Evolutionary conservation across 176 grass and related monocot genomes (phyloP).

Genomic region (Pontederia paniculata): DNA sequence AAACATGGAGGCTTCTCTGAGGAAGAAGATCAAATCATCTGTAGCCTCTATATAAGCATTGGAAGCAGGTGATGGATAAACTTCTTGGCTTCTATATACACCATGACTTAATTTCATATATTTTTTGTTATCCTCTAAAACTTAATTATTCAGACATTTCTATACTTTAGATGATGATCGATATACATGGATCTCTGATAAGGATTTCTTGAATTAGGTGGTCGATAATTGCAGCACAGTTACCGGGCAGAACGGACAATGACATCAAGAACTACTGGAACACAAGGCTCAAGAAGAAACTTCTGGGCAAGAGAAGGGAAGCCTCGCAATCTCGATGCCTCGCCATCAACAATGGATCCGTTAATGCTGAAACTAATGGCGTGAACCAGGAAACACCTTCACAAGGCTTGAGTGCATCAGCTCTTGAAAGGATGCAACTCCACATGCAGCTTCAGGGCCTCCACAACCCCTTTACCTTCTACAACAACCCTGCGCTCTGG

Average conservation of each 20-base stretch:
- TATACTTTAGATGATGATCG: neutral
- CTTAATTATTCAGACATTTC: no score
- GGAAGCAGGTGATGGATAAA: constrained; percentile 72
- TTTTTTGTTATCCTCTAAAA: no score
- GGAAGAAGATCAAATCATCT: constrained; percentile 86
- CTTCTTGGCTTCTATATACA: no score
- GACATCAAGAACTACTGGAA: constrained; percentile 99
- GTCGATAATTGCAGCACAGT: constrained; percentile 96
- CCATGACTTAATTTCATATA: no score
- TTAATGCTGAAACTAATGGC: constrained; percentile 15
- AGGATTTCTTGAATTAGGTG: constrained; percentile 35
- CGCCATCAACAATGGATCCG: constrained; percentile 14
- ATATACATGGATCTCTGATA: neutral
- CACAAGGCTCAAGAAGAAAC: constrained; percentile 97
- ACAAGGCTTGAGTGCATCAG: constrained; percentile 54
- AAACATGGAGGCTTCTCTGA: constrained; percentile 90
- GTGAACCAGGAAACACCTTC: neutral
- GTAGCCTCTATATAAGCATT: constrained; percentile 91
- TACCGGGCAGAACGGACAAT: constrained; percentile 90
- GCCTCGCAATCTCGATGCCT: constrained; percentile 27
- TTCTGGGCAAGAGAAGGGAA: constrained; percentile 53
- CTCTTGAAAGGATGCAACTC: constrained; percentile 81
- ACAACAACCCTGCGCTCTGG: constrained; percentile 17
- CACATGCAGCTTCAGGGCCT: constrained; percentile 85
- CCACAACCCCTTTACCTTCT: constrained; percentile 26